Evolutionary conservation across 352 stramenopile species (phyloP).

Genomic region (Globisporangium heterothallicum): DNA sequence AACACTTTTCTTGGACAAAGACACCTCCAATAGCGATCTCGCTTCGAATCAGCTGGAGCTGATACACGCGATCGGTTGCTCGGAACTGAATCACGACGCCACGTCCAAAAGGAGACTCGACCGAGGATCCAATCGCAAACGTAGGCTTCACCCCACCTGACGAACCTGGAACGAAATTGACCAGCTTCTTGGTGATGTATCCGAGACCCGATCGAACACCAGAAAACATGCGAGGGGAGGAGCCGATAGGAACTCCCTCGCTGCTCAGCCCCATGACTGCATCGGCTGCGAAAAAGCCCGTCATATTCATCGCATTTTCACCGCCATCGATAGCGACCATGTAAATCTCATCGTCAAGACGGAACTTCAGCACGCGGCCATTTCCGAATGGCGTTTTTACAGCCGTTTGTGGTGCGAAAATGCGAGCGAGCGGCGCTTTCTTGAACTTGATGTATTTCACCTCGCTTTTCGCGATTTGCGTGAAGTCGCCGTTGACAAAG

Average conservation of each 20-base stretch:
- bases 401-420: constrained; percentile 46
- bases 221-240: constrained; percentile 65
- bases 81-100: constrained; percentile 67
- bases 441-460: constrained; percentile 57
- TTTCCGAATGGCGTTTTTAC: constrained; percentile 80
- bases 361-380: constrained; percentile 53
- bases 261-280: constrained; percentile 38
- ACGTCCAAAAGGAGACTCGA: constrained; percentile 75
- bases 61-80: constrained; percentile 54
- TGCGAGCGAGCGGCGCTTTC: constrained; percentile 27
- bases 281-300: constrained; percentile 41
- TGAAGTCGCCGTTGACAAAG: constrained; percentile 31
- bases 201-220: constrained; percentile 66
- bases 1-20: constrained; percentile 48
- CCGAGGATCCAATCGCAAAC: constrained; percentile 42
- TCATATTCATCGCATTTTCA: constrained; percentile 35
- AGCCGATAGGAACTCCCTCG: constrained; percentile 25
- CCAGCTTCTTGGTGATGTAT: constrained; percentile 79
- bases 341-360: constrained; percentile 68
- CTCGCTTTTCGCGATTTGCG: constrained; percentile 34
- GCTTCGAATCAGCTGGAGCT: constrained; percentile 50
- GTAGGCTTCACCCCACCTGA: constrained; percentile 31
- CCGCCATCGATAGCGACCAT: constrained; percentile 42
- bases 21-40: constrained; percentile 31
- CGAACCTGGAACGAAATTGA: constrained; percentile 56